phyloP scores from a whole-genome alignment of 768 basidiomycete species.

The Trametes coccinea region DNA sequence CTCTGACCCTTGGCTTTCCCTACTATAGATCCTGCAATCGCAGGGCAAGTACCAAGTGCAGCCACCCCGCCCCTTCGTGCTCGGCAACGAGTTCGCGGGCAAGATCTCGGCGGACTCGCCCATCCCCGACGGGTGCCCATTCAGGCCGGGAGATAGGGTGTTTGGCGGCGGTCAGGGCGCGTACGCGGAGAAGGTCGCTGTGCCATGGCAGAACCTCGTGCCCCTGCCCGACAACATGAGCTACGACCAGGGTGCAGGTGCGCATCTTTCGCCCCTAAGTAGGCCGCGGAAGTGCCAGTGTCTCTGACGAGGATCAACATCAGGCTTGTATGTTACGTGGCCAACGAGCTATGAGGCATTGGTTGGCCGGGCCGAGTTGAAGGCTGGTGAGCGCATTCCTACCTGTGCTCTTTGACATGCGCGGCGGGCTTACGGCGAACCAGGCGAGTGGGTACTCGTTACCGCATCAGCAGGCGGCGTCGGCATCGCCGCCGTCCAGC shows the following conservation, averaged over 20 bases:
- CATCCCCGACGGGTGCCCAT: constrained; percentile 77
- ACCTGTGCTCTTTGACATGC: too few species aligned
- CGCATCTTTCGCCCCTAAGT: constrained; percentile 21
- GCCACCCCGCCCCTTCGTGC: constrained; percentile 80
- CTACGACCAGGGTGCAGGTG: constrained; percentile 86
- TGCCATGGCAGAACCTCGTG: constrained; percentile 48
- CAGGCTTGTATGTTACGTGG: constrained; percentile 85
- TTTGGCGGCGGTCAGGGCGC: constrained; percentile 83
- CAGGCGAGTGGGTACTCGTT: constrained; percentile 90
- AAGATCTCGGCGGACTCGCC: constrained; percentile 66
- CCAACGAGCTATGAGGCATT: constrained; percentile 93
- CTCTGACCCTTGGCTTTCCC: background rate
- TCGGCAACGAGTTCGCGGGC: constrained; percentile 88
- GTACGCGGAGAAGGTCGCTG: constrained; percentile 75
- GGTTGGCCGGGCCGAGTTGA: constrained; percentile 78
- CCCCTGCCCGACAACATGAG: constrained; percentile 74
- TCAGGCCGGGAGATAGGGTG: constrained; percentile 82
- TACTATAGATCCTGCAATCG: constrained; percentile 69
- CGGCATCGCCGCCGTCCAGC: constrained; percentile 87
- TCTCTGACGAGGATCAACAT: background rate
- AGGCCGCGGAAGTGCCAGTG: background rate
- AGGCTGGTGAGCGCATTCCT: constrained; percentile 55
- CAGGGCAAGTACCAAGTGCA: constrained; percentile 90
- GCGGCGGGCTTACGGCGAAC: background rate
- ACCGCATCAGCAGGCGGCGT: constrained; percentile 97